Conservation (phyloP, 352 stramenopile genomes). For the Phytophthora pluvialis region DNA sequence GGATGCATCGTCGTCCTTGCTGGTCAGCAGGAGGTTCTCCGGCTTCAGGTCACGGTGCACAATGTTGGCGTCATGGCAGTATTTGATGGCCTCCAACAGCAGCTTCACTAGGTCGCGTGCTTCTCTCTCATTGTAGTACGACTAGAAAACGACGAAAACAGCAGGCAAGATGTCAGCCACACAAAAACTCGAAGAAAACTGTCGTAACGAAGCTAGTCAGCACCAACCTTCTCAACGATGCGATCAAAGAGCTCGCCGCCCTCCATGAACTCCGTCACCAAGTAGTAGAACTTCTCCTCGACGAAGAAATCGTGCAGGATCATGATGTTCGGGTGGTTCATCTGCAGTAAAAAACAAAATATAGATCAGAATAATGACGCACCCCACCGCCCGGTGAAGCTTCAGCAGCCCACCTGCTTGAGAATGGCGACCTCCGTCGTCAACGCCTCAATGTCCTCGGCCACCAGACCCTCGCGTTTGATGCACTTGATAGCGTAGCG, state of each 20-base stretch:
- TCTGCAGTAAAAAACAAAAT: constrained; percentile 42
- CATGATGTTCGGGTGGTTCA: constrained; percentile 94
- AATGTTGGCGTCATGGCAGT: constrained; percentile 88
- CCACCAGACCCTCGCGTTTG: constrained; percentile 86
- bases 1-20: constrained; percentile 82
- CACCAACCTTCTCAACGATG: constrained; percentile 84
- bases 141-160: constrained; percentile 43
- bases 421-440: constrained; percentile 88
- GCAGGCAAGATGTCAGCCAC: not conserved
- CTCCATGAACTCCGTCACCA: constrained; percentile 98
- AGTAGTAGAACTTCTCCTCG: constrained; percentile 95
- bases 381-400: not conserved
- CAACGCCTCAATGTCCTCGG: constrained; percentile 87
- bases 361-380: constrained; percentile 7
- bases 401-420: constrained; percentile 63
- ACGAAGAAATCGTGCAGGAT: constrained; percentile 94
- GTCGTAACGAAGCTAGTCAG: not conserved
- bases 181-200: constrained; percentile 15
- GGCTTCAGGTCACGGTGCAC: constrained; percentile 88
- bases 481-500: constrained; percentile 94
- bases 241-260: constrained; percentile 91
- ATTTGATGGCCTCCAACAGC: constrained; percentile 88
- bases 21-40: constrained; percentile 84
- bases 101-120: constrained; percentile 86
- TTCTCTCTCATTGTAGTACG: constrained; percentile 92